phyloP scores from a whole-genome alignment of 805 yeast species.

The Saturnispora dispora region DNA sequence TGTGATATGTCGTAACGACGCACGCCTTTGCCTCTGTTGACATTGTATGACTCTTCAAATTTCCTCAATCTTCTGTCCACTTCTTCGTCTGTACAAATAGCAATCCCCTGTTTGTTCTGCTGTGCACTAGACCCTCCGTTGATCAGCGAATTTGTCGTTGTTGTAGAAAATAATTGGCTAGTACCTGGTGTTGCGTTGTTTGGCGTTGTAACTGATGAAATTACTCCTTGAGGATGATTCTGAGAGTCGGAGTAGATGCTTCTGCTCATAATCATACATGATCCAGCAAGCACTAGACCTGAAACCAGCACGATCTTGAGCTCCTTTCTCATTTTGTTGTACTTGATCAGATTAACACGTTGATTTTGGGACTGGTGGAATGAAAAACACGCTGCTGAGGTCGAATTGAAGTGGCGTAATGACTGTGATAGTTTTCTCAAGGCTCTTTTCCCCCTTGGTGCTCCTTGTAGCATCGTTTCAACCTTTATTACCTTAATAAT shows the following conservation, averaged over 20 bases:
- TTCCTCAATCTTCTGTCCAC: constrained; percentile 61
- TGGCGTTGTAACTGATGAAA: constrained; percentile 7
- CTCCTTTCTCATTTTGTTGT: constrained; percentile 23
- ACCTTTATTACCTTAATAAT: not conserved
- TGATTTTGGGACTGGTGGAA: constrained; percentile 8
- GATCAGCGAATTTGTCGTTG: constrained; percentile 32
- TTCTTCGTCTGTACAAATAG: constrained; percentile 55
- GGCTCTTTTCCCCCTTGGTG: not conserved
- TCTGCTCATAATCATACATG: constrained; percentile 25
- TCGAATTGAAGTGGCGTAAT: not conserved
- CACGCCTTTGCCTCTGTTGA: constrained; percentile 82
- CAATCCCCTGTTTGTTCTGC: constrained; percentile 44
- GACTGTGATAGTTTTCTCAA: not conserved
- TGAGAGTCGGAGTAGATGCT: constrained; percentile 25
- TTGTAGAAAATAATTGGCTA: constrained; percentile 26
- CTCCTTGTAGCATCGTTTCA: not conserved
- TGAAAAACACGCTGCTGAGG: not conserved
- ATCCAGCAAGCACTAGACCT: constrained; percentile 27
- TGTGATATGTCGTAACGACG: constrained; percentile 83
- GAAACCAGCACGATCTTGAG: constrained; percentile 26
- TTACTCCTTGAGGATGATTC: not conserved
- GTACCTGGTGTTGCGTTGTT: not conserved
- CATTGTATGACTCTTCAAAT: constrained; percentile 69
- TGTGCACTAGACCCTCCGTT: constrained; percentile 31
- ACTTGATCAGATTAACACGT: constrained; percentile 1